phyloP scores from a whole-genome alignment of 768 basidiomycete genomes.

The Podaxis rugospora region DNA sequence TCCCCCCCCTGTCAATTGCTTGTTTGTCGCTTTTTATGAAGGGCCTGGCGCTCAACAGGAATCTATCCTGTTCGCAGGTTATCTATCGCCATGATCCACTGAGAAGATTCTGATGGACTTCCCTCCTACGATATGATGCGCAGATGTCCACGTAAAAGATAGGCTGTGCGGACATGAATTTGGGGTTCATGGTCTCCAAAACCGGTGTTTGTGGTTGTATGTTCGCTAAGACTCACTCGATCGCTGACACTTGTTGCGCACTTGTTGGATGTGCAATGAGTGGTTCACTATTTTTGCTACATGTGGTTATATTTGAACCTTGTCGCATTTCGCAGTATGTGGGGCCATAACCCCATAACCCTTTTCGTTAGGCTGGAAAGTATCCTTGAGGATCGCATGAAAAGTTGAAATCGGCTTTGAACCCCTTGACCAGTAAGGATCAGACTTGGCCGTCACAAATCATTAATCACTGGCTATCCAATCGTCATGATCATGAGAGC shows the following conservation, averaged over 20 bases:
- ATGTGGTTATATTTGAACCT: no score
- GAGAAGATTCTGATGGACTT: not conserved
- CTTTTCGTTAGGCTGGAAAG: no score
- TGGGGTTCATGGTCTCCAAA: not conserved
- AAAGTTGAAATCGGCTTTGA: no score
- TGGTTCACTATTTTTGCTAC: no score
- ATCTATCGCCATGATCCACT: not conserved
- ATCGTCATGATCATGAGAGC: no score
- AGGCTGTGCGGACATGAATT: slow-evolving; percentile 1
- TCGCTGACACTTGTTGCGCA: not conserved
- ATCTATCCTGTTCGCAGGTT: slow-evolving; percentile 1
- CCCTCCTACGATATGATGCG: not conserved
- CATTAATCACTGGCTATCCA: no score
- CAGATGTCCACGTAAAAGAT: slow-evolving; percentile 2
- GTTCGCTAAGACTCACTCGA: not conserved
- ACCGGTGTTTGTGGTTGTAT: slow-evolving; percentile 6
- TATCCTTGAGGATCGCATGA: no score
- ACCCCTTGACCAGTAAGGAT: no score
- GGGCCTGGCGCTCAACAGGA: not conserved
- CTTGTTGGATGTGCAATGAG: no score
- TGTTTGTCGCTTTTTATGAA: not conserved
- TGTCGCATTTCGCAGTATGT: no score
- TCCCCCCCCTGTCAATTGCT: not conserved
- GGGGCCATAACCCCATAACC: no score
- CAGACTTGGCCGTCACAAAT: no score